Evolutionary conservation across 148 eudicot genomes (phyloP).

Genomic region (Agrostemma githago): DNA sequence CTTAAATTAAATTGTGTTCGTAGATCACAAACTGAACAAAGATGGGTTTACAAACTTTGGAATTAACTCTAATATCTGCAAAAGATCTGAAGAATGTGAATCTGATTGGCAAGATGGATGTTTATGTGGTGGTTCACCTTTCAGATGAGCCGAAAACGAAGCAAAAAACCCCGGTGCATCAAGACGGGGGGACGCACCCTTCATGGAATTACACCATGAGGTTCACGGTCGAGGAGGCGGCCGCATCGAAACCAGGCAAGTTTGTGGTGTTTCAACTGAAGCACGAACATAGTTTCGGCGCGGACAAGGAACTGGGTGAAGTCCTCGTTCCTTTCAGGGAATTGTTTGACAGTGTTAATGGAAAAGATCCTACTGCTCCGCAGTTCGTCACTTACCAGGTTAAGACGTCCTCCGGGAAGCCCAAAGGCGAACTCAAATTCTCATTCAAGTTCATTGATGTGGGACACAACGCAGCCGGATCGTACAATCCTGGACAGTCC

Average conservation of each 20-base stretch:
- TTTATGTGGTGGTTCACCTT: conserved; percentile 28
- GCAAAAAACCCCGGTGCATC: conserved; percentile 44
- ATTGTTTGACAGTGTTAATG: conserved; percentile 26
- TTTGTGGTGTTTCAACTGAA: conserved; percentile 27
- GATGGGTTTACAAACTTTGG: conserved; percentile 33
- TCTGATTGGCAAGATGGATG: conserved; percentile 47
- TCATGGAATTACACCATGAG: conserved; percentile 41
- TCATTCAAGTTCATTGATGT: conserved; percentile 28
- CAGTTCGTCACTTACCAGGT: conserved; percentile 34
- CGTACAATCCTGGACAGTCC: not conserved
- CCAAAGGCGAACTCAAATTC: conserved; percentile 34
- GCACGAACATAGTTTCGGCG: conserved; percentile 33
- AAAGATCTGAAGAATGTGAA: conserved; percentile 48
- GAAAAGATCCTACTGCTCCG: conserved; percentile 10
- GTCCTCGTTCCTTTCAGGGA: conserved; percentile 38
- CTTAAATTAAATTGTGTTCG: not conserved
- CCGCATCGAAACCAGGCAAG: conserved; percentile 10
- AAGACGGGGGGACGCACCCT: conserved; percentile 42
- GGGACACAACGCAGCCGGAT: not conserved
- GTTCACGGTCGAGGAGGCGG: conserved; percentile 33
- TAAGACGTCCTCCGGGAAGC: conserved; percentile 22
- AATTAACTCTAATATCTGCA: conserved; percentile 39
- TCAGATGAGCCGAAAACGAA: conserved; percentile 35
- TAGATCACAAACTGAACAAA: not conserved
- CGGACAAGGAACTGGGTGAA: conserved; percentile 48